phyloP scores from a whole-genome alignment of 805 yeast genomes.

The Monosporozyma solicola region DNA sequence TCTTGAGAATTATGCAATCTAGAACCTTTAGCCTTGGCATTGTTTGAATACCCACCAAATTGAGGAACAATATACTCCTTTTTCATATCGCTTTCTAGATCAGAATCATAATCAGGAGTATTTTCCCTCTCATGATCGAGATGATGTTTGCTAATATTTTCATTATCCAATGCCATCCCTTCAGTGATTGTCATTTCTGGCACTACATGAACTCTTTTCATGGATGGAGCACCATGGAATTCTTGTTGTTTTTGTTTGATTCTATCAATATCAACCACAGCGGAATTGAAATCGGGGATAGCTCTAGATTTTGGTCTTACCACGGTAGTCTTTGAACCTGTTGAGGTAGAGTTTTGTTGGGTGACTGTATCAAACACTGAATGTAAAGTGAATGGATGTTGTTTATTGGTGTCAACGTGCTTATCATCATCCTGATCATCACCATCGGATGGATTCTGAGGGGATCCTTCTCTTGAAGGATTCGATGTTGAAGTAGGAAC shows the following conservation, averaged over 20 bases:
- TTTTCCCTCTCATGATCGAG: neutral
- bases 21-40: constrained; percentile 37
- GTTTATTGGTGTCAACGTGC: neutral
- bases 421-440: neutral
- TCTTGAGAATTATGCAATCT: constrained; percentile 32
- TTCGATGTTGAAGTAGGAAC: neutral
- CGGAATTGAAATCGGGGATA: constrained; percentile 24
- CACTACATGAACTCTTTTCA: constrained; percentile 20
- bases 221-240: constrained; percentile 24
- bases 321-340: constrained; percentile 18
- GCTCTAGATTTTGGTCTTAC: constrained; percentile 30
- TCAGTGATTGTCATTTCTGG: constrained; percentile 1
- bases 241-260: constrained; percentile 22
- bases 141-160: neutral
- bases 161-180: neutral
- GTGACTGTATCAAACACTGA: constrained; percentile 13
- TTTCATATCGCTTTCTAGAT: constrained; percentile 16
- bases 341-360: neutral
- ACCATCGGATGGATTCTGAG: neutral
- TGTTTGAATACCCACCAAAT: constrained; percentile 69
- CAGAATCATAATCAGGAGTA: constrained; percentile 15
- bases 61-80: constrained; percentile 30
- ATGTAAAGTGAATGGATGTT: constrained; percentile 1
- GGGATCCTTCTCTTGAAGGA: neutral
- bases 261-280: constrained; percentile 25